These are phyloP conservation scores for Discostella stelligeroides DNA, from an alignment of 108 stramenopile species.

Conservation along the genomic window DNA sequence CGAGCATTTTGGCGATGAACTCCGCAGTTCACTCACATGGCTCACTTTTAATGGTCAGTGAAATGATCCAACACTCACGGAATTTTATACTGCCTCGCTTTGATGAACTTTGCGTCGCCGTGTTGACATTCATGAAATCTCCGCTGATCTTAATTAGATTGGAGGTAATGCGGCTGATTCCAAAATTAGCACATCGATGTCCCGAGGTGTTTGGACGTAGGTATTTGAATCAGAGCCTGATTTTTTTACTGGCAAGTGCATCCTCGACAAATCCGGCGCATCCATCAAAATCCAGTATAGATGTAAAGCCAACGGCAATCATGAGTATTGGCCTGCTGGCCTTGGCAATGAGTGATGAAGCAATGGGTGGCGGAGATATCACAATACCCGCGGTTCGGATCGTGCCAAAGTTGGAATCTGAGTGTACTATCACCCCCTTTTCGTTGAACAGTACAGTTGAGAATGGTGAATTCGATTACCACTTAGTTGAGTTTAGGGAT, in stretches of 20 bases:
- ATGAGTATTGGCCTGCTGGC: conserved; percentile 88
- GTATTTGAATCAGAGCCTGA: conserved; percentile 76
- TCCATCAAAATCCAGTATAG: conserved; percentile 54
- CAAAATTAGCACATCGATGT: conserved; percentile 81
- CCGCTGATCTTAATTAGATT: conserved; percentile 74
- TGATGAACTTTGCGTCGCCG: conserved; percentile 85
- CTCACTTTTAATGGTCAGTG: conserved; percentile 83
- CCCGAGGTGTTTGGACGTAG: conserved; percentile 86
- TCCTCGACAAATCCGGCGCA: conserved; percentile 22
- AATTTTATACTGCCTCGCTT: conserved; percentile 96
- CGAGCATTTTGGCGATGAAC: too few relatives aligned
- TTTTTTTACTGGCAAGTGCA: conserved; percentile 76
- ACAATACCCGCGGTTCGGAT: conserved; percentile 62
- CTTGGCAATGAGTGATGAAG: conserved; percentile 77
- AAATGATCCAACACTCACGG: conserved; percentile 83
- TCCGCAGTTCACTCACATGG: conserved; percentile 76
- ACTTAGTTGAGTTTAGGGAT: conserved; percentile 50
- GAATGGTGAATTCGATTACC: conserved; percentile 27
- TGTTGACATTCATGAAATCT: conserved; percentile 76
- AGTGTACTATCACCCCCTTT: conserved; percentile 2
- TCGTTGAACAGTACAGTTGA: conserved; percentile 7
- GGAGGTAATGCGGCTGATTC: conserved; percentile 88
- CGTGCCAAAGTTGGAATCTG: conserved; percentile 54
- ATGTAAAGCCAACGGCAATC: conserved; percentile 83
- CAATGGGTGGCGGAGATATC: conserved; percentile 63